Base-by-base conservation (phyloP, 306 rosid genomes). In the Biancaea sappan region DNA sequence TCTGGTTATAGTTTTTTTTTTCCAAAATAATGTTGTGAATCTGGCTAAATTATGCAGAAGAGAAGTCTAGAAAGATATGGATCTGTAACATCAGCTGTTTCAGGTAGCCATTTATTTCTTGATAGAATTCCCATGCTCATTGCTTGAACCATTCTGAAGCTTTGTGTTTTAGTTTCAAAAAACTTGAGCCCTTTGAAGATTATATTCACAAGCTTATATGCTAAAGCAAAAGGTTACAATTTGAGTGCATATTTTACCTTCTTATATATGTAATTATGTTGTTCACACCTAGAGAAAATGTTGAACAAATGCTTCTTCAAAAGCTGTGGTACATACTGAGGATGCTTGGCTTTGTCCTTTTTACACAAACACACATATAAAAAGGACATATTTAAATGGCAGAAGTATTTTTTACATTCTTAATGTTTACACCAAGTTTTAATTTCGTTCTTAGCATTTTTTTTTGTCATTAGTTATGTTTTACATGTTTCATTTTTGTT, bases 11-110 rank as follows among this genome's bases (percentile, higher is more conserved):
- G 41, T 47, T 22, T 47, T 28, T 47, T 22, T 47, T 28, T 31
- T 48, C 38, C 25, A 54, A 22, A 14, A 38, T 21, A 63, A 63
- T 63, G 12, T 21, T 70, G n/a, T 73, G 52, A 52, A 77, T 77
- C 52, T 50, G 50, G 73, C 16, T 62, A 73, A 79, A 65, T 80
- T 83, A 40, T 68, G 79, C 94, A 94, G 97, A 88, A 75, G 38
- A 83, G 70, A 79, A 84, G 81, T 74, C 85, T 88, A 31, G 90
- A 82, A 11, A 88, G 97, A 82, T 82, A 91, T 79, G 96, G 92
- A 82, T 94, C 98, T 18, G 66, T 85, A 79, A 88, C 92, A 65
- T 94, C 98, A 46, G 90, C 88, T 41, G 78, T 73, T 74, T 88
- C 94, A 81, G 98, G 98, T 89, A 85, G 43, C 50, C 66, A 80